phyloP scores from a whole-genome alignment of 2,329 filamentous ascomycete genomes.

The Cytospora piceicola region DNA sequence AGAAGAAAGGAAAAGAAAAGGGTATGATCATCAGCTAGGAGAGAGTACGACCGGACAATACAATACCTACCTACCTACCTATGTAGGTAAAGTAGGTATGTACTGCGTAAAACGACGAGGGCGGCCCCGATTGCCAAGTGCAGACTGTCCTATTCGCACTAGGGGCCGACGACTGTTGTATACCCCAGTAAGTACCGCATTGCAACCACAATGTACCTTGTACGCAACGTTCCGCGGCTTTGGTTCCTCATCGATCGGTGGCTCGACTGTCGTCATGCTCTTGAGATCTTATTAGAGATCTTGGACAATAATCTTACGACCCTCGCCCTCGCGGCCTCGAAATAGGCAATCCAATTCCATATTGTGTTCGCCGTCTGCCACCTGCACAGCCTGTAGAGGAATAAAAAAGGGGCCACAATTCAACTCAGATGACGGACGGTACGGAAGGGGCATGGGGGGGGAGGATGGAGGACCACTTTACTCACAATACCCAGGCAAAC shows the following conservation, averaged over 20 bases:
- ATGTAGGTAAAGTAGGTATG: too few species aligned
- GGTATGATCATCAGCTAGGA: too few species aligned
- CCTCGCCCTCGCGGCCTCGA: conserved; percentile 16
- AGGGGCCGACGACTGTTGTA: too few species aligned
- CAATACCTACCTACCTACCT: too few species aligned
- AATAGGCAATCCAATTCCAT: conserved; percentile 13
- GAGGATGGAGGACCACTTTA: conserved; percentile 18
- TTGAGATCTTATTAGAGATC: conserved; percentile 9
- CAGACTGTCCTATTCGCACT: not conserved
- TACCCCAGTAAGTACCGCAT: too few species aligned
- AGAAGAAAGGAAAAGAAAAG: too few species aligned
- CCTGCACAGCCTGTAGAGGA: conserved; percentile 24
- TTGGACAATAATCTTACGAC: conserved; percentile 9
- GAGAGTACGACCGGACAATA: too few species aligned
- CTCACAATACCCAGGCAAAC: conserved; percentile 1
- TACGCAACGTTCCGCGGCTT: conserved; percentile 4
- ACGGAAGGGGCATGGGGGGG: not conserved
- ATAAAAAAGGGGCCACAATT: conserved; percentile 22
- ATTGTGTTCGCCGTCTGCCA: conserved; percentile 18
- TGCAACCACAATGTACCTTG: not conserved
- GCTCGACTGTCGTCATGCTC: conserved; percentile 24
- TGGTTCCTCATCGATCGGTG: conserved; percentile 12
- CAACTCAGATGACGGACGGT: conserved; percentile 20
- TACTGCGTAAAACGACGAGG: not conserved
- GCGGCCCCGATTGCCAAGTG: not conserved